Percentiles rank a stretch among this genome's conserved stretches.
Evolutionary conservation across 139 green algal species (phyloP).

Genomic region (Parachlorella kessleri): DNA sequence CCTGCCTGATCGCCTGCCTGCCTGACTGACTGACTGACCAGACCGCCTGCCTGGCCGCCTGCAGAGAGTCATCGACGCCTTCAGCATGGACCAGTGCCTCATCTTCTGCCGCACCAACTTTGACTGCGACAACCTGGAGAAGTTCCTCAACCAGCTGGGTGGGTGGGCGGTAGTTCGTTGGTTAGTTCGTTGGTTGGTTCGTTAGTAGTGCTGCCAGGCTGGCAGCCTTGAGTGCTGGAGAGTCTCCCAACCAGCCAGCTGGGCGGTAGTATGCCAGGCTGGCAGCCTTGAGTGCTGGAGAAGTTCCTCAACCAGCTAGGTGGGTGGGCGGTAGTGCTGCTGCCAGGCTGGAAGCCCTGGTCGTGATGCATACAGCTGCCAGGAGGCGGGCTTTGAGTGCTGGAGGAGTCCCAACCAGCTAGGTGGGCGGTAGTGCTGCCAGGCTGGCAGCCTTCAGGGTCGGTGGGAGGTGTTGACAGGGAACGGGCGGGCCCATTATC

Average conservation of each 20-base stretch:
- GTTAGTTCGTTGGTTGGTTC: not conserved
- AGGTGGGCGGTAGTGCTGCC: too few species aligned
- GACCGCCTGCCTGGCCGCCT: too few species aligned
- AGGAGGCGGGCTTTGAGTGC: not conserved
- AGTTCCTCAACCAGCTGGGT: constrained; percentile 64
- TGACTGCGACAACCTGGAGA: constrained; percentile 83
- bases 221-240: not conserved
- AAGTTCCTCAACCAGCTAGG: constrained; percentile 64
- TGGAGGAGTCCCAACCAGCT: not conserved
- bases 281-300: too few species aligned
- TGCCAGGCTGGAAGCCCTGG: not conserved
- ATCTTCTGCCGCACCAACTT: constrained; percentile 81
- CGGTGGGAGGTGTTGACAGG: too few species aligned
- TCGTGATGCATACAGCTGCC: not conserved
- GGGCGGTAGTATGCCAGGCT: too few species aligned
- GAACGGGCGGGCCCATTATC: too few species aligned
- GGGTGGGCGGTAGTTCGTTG: not conserved
- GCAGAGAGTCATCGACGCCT: constrained; percentile 60
- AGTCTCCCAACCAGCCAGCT: not conserved
- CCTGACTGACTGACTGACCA: too few species aligned
- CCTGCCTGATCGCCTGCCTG: too few species aligned
- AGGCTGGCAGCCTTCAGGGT: too few species aligned
- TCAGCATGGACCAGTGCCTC: constrained; percentile 65
- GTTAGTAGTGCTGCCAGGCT: not conserved
- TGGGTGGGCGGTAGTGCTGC: not conserved